Base-by-base conservation (phyloP, 768 basidiomycete genomes). In the Leccinum arenicola region DNA sequence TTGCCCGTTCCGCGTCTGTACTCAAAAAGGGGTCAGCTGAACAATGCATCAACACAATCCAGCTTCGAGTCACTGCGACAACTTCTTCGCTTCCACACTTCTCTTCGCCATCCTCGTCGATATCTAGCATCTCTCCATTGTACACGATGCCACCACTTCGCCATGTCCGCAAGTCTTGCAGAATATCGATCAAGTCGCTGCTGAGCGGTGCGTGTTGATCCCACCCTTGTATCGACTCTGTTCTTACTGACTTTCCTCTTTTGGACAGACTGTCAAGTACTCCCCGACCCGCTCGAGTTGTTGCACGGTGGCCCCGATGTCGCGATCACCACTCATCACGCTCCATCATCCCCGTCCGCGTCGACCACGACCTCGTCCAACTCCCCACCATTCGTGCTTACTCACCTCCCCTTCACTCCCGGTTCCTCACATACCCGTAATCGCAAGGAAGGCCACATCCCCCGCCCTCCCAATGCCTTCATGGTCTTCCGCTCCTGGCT, bases 381-480 rank as follows among this genome's bases (percentile, higher is more conserved):
- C 19, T 64, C 72, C 7, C 59, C 70, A 3, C 61, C 64, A 7
- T 10, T 63, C 53, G 4, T 68, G 31, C 10, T 63, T 54, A 71
- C 71, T 8, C 70, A 74, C 53, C 64, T 70, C 50, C 62, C 68
- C 3, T 68, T 69, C 53, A 29, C 63, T 2, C 69, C 69, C 21
- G 73, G 74, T 31, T 70, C 75, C n/a, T 76, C 80, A 8, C 80
- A 80, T 56, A 71, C 70, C 0, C 76, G 77, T 57, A 77, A 74
- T 62, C 74, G 72, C 67, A 73, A 70, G 66, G 73, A 67, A 10
- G 78, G 77, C 36, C 85, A 85, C 68, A 82, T 93, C 38, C 85
- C 85, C 33, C 85, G 92, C 14, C 93, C 93, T 2, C 81, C 88
- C 56, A 95, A 95, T 67, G 87, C 91, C 10, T 95, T 93, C 78